phyloP scores from a whole-genome alignment of 2,329 filamentous ascomycete species.

The Teratosphaeria nubilosa region DNA sequence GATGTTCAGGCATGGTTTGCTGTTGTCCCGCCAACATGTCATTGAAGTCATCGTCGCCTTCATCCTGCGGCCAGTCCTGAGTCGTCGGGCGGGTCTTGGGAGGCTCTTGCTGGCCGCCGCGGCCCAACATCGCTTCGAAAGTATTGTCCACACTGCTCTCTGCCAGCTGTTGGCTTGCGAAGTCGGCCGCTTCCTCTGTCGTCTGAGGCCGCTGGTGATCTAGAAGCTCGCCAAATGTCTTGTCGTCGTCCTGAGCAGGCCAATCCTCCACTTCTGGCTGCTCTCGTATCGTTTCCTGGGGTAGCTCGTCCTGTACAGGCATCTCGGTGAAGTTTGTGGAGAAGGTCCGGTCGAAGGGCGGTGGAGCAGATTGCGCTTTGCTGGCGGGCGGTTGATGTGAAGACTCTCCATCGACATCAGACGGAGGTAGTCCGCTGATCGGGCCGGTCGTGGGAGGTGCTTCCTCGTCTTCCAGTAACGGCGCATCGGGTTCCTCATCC shows the following conservation, averaged over 20 bases:
- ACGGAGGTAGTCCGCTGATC: slow-evolving; percentile 8
- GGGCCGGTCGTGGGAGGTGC: slow-evolving; percentile 18
- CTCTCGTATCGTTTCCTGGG: background rate
- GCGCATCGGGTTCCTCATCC: slow-evolving; percentile 31
- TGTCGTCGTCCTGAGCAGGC: slow-evolving; percentile 23
- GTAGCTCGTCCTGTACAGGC: slow-evolving; percentile 3
- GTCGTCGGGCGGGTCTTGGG: background rate
- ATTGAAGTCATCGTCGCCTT: slow-evolving; percentile 4
- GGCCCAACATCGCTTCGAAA: slow-evolving; percentile 21
- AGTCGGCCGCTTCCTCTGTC: slow-evolving; percentile 5
- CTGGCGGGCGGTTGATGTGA: slow-evolving; percentile 8
- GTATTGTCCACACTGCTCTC: slow-evolving; percentile 22
- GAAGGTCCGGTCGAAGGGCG: slow-evolving; percentile 20
- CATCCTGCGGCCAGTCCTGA: slow-evolving; percentile 1
- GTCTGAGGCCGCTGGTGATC: slow-evolving; percentile 3
- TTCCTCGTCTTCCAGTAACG: slow-evolving; percentile 33
- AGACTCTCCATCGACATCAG: slow-evolving; percentile 8
- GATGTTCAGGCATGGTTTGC: background rate
- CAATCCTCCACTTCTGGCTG: slow-evolving; percentile 7
- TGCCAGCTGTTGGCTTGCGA: slow-evolving; percentile 10
- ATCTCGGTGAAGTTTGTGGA: slow-evolving; percentile 24
- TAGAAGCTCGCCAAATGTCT: slow-evolving; percentile 23
- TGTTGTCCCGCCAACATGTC: slow-evolving; percentile 2
- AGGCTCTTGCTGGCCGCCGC: background rate
- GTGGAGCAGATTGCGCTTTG: slow-evolving; percentile 9